Evolutionary conservation across 148 eudicot species (phyloP).

Genomic region (Vaccinium myrtillus): DNA sequence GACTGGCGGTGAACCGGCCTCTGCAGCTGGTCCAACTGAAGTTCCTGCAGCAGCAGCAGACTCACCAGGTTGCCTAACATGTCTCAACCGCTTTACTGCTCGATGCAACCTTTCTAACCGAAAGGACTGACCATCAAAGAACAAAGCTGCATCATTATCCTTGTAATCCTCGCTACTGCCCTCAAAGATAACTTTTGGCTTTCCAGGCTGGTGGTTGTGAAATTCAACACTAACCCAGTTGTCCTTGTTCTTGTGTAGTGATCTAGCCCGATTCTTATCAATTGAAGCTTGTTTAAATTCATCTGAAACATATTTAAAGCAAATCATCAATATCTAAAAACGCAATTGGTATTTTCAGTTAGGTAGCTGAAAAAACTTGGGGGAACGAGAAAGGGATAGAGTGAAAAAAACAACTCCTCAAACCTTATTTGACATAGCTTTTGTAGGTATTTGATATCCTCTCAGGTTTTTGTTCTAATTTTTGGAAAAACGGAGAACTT

Average conservation of each 20-base stretch:
- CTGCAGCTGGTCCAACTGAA: slow-evolving; percentile 34
- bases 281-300: slow-evolving; percentile 94
- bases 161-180: slow-evolving; percentile 84
- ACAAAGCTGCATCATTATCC: slow-evolving; percentile 87
- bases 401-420: not conserved
- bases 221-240: slow-evolving; percentile 79
- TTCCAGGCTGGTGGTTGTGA: slow-evolving; percentile 69
- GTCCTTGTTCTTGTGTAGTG: slow-evolving; percentile 74
- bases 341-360: too few relatives aligned
- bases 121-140: slow-evolving; percentile 73
- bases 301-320: slow-evolving; percentile 41
- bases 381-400: not conserved
- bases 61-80: slow-evolving; percentile 73
- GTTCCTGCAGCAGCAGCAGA: slow-evolving; percentile 40
- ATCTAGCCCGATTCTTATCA: slow-evolving; percentile 77
- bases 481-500: not conserved
- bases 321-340: not conserved
- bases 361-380: too few relatives aligned
- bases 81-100: slow-evolving; percentile 78
- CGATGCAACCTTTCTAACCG: slow-evolving; percentile 82
- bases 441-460: not conserved
- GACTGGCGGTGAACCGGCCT: slow-evolving; percentile 50
- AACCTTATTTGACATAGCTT: not conserved
- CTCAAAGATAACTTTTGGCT: slow-evolving; percentile 76
- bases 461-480: not conserved